Evolutionary conservation across 2,329 filamentous ascomycete species (phyloP).

Genomic region (Trichoderma polysporum): DNA sequence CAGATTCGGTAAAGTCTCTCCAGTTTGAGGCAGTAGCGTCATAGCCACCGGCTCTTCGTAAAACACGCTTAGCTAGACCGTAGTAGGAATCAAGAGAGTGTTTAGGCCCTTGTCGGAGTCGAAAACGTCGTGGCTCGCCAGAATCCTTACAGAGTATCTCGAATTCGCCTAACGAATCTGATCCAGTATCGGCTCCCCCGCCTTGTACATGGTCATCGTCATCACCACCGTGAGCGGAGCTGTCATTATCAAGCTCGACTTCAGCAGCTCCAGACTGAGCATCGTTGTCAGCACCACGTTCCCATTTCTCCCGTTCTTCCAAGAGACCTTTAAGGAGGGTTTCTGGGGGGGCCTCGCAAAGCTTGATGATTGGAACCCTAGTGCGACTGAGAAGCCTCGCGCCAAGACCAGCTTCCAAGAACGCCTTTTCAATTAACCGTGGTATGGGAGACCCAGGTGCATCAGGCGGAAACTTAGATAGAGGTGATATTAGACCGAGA

Average conservation of each 20-base stretch:
- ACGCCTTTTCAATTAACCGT: constrained; percentile 69
- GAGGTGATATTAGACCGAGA: constrained; percentile 69
- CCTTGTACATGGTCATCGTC: constrained; percentile 26
- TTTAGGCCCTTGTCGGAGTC: constrained; percentile 44
- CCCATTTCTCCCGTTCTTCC: constrained; percentile 70
- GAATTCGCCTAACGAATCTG: constrained; percentile 24
- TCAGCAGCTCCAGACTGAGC: constrained; percentile 35
- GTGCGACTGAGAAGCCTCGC: constrained; percentile 76
- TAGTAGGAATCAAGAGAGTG: constrained; percentile 49
- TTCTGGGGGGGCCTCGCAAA: constrained; percentile 69
- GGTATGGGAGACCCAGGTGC: constrained; percentile 63
- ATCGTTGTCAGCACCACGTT: constrained; percentile 51
- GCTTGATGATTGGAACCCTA: constrained; percentile 82
- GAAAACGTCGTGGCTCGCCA: constrained; percentile 27
- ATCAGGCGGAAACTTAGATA: constrained; percentile 55
- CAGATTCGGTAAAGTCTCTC: constrained; percentile 42
- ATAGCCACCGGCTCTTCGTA: constrained; percentile 49
- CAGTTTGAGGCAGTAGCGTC: constrained; percentile 51
- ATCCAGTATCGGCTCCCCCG: constrained; percentile 5
- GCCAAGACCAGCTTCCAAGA: constrained; percentile 71
- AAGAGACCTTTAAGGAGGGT: constrained; percentile 61
- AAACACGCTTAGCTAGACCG: constrained; percentile 47
- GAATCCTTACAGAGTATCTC: constrained; percentile 25
- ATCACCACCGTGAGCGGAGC: constrained; percentile 16
- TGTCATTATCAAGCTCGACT: constrained; percentile 35